Conservation (phyloP, 345 rosid genomes). For the Heritiera fomes region DNA sequence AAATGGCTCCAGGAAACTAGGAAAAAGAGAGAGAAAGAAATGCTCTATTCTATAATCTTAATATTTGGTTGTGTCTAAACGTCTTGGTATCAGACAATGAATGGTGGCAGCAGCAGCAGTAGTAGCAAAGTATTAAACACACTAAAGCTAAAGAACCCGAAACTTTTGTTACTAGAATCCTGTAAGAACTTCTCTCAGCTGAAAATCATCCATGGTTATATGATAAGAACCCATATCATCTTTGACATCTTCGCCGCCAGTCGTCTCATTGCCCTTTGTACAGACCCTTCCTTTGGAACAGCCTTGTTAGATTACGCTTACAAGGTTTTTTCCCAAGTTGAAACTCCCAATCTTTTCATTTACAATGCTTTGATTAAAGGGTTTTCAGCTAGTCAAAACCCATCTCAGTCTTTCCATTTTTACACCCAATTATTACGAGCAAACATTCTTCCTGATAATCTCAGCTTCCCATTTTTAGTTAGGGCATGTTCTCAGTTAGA, state of each 20-base stretch:
- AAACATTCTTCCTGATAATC: constrained; percentile 55
- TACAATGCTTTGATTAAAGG: constrained; percentile 59
- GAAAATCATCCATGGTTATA: constrained; percentile 67
- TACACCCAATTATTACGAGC: constrained; percentile 42
- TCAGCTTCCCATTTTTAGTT: constrained; percentile 65
- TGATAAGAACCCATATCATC: constrained; percentile 59
- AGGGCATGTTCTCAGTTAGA: constrained; percentile 52
- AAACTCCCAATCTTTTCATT: constrained; percentile 57
- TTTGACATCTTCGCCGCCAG: constrained; percentile 58
- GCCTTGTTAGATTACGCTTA: constrained; percentile 42
- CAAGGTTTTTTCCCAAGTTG: constrained; percentile 50
- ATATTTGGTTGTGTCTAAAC: not conserved
- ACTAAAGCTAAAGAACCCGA: constrained; percentile 54
- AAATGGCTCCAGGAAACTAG: not conserved
- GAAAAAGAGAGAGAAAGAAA: no score
- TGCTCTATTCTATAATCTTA: not conserved
- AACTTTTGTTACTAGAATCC: constrained; percentile 54
- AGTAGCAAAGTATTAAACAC: constrained; percentile 37
- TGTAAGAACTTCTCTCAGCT: constrained; percentile 48
- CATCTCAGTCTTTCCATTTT: constrained; percentile 42
- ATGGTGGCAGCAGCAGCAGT: constrained; percentile 23
- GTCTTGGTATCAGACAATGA: constrained; percentile 31
- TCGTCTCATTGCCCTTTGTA: constrained; percentile 53
- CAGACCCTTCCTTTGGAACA: constrained; percentile 26
- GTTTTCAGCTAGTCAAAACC: constrained; percentile 45